Conservation (phyloP, 164 flowering plant genomes). For the Chimonanthus salicifolius region DNA sequence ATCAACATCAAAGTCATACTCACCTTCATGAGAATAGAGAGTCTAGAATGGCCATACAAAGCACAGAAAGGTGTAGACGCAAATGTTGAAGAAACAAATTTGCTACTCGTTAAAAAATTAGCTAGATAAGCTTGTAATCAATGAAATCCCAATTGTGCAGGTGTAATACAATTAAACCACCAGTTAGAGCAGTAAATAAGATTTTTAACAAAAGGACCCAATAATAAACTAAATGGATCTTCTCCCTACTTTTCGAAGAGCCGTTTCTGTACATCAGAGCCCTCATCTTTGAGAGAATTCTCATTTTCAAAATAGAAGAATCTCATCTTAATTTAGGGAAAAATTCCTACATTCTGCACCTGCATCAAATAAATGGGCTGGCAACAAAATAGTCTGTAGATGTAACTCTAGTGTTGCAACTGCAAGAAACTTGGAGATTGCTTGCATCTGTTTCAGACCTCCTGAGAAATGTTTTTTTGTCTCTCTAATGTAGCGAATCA, state of each 20-base stretch:
- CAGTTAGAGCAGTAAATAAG: constrained; percentile 1
- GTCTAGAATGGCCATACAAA: not conserved
- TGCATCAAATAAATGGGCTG: not conserved
- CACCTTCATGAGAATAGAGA: not conserved
- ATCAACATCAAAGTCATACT: too few species aligned
- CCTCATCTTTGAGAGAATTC: constrained; percentile 7
- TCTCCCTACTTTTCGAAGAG: not conserved
- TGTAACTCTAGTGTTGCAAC: not conserved
- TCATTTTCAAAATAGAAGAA: not conserved
- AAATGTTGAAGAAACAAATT: not conserved
- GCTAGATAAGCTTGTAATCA: not conserved
- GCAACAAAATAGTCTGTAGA: not conserved
- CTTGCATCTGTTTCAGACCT: constrained; percentile 6
- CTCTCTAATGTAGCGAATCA: constrained; percentile 10
- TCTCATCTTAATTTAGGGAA: not conserved
- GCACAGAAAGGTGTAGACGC: not conserved
- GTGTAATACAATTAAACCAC: constrained; percentile 1
- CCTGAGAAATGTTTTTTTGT: not conserved
- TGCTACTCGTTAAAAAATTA: not conserved
- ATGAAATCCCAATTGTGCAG: constrained; percentile 7
- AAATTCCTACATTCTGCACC: not conserved
- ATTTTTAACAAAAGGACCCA: not conserved
- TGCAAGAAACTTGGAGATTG: constrained; percentile 2
- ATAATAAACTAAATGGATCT: not conserved
- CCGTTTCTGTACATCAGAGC: not conserved